Evolutionary conservation across 202 grass and related monocot species (phyloP), one percentile per base, ranked within the genome.

Genomic region (Carex arenaria): DNA sequence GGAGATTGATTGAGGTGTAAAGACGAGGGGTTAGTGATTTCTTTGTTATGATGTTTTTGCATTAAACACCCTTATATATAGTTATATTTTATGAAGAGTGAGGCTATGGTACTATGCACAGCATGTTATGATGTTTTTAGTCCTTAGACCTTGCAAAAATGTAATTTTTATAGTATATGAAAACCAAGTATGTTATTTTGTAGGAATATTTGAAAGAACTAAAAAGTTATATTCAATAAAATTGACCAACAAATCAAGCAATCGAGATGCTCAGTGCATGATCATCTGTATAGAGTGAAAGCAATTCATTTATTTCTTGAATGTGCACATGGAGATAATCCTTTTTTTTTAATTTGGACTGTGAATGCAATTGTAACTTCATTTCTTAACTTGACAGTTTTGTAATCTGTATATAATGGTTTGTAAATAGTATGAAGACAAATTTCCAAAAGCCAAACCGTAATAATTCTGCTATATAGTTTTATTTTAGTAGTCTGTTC

Each of bases 1-100:
- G 57, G 78, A 95, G 91, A 93, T 98, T 93, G 43, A 72, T 92
- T 59, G 96, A 98, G 83, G 64, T 81, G 63, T 93, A 98, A 51
- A 84, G 96, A 66, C 85, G 88, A 90, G 91, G 93, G 88, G 91
- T 98, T 89, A 67, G 86, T 63, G 49, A 47, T 72, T 72, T 72
- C 81, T 82, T 38, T 26, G 2, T 42, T 23, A 40, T 72, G 51
- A 57, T 66, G 10, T 61, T 20, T 82, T 78, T 1, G 53, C 42
- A 72, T 72, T 56, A 54, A 47, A 13, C 1, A 43, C 0, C 12
- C 6, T 3, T 28, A 28, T 67, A 36, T 51, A 34, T 64, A 82
- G 72, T 57, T 81, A n/a, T n/a, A n/a, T n/a, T n/a, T n/a, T n/a
- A n/a, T n/a, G n/a, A n/a, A n/a, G n/a, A n/a, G n/a, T n/a, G n/a